Evolutionary conservation across 108 stramenopile genomes (phyloP).

Genomic region (Skeletonema tropicum): DNA sequence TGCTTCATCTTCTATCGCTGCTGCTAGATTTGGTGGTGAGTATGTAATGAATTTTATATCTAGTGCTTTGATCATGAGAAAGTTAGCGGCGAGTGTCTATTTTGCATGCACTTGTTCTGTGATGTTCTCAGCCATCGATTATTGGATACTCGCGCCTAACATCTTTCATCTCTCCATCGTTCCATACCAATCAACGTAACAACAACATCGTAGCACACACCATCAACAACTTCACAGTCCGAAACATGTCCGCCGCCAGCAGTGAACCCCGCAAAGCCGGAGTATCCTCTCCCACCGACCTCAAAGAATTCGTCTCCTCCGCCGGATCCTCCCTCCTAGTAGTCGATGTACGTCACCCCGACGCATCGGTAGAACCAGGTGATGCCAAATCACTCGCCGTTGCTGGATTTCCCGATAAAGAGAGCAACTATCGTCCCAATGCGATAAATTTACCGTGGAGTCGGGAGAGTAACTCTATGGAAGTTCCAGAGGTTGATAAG

Average conservation of each 20-base stretch:
- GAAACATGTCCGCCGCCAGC: conserved; percentile 2
- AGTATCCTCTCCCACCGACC: conserved; percentile 70
- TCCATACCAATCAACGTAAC: neutral
- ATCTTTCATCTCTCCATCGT: neutral
- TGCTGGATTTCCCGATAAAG: conserved; percentile 53
- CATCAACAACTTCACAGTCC: neutral
- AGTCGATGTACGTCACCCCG: conserved; percentile 81
- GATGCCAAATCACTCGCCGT: conserved; percentile 73
- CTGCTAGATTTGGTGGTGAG: neutral
- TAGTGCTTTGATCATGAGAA: too few relatives aligned
- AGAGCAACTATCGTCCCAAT: conserved; percentile 52
- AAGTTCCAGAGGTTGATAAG: conserved; percentile 60
- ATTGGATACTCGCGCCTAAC: too few relatives aligned
- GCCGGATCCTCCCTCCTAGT: conserved; percentile 77
- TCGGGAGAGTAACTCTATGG: conserved; percentile 66
- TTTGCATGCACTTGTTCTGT: too few relatives aligned
- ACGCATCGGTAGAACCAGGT: conserved; percentile 73
- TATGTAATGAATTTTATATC: neutral
- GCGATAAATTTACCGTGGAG: conserved; percentile 74
- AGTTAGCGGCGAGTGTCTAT: too few relatives aligned
- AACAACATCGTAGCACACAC: neutral
- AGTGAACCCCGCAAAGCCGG: conserved; percentile 65
- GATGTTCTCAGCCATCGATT: neutral
- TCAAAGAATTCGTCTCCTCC: conserved; percentile 60
- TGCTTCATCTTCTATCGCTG: neutral